Evolutionary conservation across 768 basidiomycete genomes (phyloP), one percentile per base, ranked within the genome.

Genomic region (Pulveroboletus frians): DNA sequence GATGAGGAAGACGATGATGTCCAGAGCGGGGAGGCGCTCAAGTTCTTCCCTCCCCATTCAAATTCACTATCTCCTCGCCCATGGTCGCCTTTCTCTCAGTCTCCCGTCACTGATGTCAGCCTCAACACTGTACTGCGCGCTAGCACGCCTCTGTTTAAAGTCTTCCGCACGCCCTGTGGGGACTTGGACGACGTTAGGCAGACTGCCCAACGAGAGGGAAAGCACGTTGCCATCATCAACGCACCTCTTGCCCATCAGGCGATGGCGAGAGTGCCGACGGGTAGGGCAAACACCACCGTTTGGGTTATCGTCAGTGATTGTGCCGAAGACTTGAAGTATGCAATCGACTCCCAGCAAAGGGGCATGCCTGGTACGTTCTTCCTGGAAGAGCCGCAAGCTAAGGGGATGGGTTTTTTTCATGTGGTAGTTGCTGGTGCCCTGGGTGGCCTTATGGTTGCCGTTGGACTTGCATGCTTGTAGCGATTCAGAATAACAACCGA

Each of bases 91-190:
- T 52, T 57, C 51, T 64, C 65, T 41, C 59, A 64, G 34, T 49
- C 65, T 9, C 52, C 51, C 7, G 46, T 56, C 49, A 54, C 55
- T 27, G 66, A 68, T 9, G 38, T 58, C 35, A 63, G 52, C 39
- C 56, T 67, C 13, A 49, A 57, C 27, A 56, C 61, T 27, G 64
- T 51, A 9, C 54, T 67, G 18, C 61, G 56, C 29, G 58, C 51
- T 11, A 68, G 68, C 32, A 69, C 68, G 5, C 66, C 66, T 27
- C 42, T 69, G 11, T 69, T 68, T 52, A 66, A 65, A 26, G 61
- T 69, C 10, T 67, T 69, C 38, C 55, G 68, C 11, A 67, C 65
- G 4, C 66, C 68, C 17, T 44, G 55, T 10, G 52, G 57, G 44
- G 68, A 68, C 23, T 50, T 67, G 13, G 55, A 64, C 14, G 47